A percentile compares a stretch with the other conserved stretches of the same genome.
These are phyloP conservation scores for Saturnispora dispora DNA, from an alignment of 805 yeast genomes.

Conservation along the genomic window DNA sequence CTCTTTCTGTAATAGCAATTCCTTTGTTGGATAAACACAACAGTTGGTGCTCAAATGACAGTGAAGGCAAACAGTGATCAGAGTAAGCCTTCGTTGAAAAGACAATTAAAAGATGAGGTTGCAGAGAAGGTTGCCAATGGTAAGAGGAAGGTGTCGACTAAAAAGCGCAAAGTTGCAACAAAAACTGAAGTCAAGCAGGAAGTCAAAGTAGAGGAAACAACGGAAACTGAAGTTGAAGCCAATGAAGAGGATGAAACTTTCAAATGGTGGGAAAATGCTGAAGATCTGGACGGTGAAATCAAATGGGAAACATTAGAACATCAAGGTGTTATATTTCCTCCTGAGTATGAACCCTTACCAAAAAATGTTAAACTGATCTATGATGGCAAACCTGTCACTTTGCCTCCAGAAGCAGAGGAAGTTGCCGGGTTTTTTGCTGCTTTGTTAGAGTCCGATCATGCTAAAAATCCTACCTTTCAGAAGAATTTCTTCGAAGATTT, in stretches of 20 bases:
- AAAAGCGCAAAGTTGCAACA: neutral
- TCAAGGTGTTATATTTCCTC: slow-evolving; percentile 89
- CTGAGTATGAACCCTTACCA: slow-evolving; percentile 83
- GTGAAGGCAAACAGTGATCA: neutral
- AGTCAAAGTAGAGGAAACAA: slow-evolving; percentile 1
- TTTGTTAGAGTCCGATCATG: slow-evolving; percentile 80
- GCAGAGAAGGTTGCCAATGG: neutral
- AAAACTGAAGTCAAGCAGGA: slow-evolving; percentile 7
- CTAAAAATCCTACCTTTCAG: slow-evolving; percentile 76
- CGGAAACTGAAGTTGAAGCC: slow-evolving; percentile 9
- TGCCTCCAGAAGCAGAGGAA: slow-evolving; percentile 84
- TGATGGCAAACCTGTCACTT: slow-evolving; percentile 62
- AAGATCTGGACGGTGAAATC: slow-evolving; percentile 60
- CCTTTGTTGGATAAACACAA: neutral
- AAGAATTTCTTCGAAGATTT: slow-evolving; percentile 83
- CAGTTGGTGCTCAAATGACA: neutral
- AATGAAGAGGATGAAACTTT: slow-evolving; percentile 44
- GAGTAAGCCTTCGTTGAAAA: neutral
- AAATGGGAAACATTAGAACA: slow-evolving; percentile 87
- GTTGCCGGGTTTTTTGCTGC: slow-evolving; percentile 95
- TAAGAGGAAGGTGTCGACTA: neutral
- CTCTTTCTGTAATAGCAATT: neutral
- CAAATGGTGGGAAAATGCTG: slow-evolving; percentile 78
- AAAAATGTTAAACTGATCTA: slow-evolving; percentile 64
- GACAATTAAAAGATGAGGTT: neutral